Conservation (phyloP, 2,329 filamentous ascomycete species). For the Xylariaceae sp. region DNA sequence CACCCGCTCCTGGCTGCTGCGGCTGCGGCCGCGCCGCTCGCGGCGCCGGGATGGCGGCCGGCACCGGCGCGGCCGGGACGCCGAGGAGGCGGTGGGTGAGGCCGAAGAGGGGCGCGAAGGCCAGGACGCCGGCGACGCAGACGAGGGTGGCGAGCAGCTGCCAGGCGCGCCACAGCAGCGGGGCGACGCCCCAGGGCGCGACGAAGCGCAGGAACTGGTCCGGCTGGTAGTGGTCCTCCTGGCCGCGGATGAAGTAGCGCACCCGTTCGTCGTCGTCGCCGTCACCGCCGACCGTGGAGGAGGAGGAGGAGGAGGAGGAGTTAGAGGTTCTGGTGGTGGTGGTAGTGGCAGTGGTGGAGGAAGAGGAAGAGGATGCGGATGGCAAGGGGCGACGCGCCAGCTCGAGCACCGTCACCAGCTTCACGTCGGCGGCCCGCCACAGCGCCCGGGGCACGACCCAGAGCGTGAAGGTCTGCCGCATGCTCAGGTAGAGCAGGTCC, state of each 20-base stretch:
- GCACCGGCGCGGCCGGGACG: too few species aligned
- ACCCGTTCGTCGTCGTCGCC: conserved; percentile 20
- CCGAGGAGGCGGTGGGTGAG: too few species aligned
- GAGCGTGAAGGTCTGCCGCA: conserved; percentile 68
- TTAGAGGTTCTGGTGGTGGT: conserved; percentile 15
- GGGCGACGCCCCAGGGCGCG: conserved; percentile 48
- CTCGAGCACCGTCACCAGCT: conserved; percentile 59
- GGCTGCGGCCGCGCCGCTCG: too few species aligned
- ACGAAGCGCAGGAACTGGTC: conserved; percentile 71
- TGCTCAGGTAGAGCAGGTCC: conserved; percentile 62
- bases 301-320: conserved; percentile 6
- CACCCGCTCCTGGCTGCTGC: too few species aligned
- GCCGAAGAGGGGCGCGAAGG: too few species aligned
- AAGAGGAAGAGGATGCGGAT: conserved; percentile 17
- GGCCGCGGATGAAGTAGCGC: conserved; percentile 64
- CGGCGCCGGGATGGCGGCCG: too few species aligned
- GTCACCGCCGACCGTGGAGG: neutral
- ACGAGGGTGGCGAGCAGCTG: conserved; percentile 58
- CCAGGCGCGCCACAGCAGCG: conserved; percentile 45
- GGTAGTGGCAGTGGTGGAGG: neutral
- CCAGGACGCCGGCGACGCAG: conserved; percentile 57
- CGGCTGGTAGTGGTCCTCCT: conserved; percentile 77
- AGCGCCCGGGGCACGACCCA: conserved; percentile 63
- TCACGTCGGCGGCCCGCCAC: conserved; percentile 59
- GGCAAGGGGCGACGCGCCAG: conserved; percentile 41